Conservation (phyloP, 179 eudicot species). For the Heliamphora pulchella region DNA sequence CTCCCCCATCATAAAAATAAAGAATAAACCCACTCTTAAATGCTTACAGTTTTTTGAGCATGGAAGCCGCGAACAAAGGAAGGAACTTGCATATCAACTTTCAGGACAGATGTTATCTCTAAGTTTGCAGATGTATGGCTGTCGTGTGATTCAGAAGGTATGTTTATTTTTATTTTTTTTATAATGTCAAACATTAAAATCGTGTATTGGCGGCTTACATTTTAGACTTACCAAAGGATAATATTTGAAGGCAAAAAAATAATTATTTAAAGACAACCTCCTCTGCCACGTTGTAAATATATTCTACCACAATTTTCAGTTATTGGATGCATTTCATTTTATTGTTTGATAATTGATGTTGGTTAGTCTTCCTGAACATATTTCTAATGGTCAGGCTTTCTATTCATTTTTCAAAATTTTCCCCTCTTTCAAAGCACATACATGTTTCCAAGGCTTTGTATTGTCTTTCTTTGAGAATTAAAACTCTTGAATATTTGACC, state of each 20-base stretch:
- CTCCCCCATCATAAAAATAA: too few species aligned
- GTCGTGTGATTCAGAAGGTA: conserved; percentile 96
- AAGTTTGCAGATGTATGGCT: conserved; percentile 97
- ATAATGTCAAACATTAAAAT: neutral
- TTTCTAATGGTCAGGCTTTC: neutral
- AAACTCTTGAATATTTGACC: neutral
- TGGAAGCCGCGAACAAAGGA: conserved; percentile 75
- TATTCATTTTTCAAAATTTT: neutral
- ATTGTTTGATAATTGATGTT: neutral
- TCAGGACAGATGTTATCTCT: conserved; percentile 59
- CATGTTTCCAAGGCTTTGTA: neutral
- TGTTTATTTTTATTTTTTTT: neutral
- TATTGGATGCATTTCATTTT: neutral
- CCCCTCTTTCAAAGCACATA: neutral
- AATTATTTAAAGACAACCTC: neutral
- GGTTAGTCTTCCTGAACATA: neutral
- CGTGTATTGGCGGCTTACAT: too few species aligned
- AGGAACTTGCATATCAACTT: conserved; percentile 73
- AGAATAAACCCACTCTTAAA: too few species aligned
- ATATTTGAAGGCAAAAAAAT: conserved; percentile 2
- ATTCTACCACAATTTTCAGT: neutral
- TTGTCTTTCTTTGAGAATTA: neutral
- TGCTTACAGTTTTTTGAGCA: conserved; percentile 69
- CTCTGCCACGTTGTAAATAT: neutral
- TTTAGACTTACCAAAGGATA: neutral